Evolutionary conservation across 495 filamentous ascomycete species (phyloP).

Genomic region (Lophium mytilinum): DNA sequence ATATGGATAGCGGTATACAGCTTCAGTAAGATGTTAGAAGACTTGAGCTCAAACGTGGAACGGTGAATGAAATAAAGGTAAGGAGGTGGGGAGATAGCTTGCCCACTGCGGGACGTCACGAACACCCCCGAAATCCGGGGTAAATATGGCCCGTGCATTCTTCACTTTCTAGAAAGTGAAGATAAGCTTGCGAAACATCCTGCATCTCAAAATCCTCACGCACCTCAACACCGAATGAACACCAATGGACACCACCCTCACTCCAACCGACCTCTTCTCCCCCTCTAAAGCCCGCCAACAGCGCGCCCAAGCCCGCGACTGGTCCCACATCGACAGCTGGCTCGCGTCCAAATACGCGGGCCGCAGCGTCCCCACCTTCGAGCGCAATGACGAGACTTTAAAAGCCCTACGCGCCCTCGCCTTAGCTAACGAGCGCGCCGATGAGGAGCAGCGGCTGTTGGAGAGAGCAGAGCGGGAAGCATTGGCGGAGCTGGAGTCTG

Average conservation of each 20-base stretch:
- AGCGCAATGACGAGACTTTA: slow-evolving; percentile 78
- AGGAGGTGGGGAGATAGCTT: background rate
- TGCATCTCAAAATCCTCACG: background rate
- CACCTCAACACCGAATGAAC: background rate
- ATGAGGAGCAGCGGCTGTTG: slow-evolving; percentile 58
- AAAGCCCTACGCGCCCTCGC: slow-evolving; percentile 67
- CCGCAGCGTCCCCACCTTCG: slow-evolving; percentile 56
- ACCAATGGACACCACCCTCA: slow-evolving; percentile 19
- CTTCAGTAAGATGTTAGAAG: too few relatives aligned
- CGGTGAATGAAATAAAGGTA: too few relatives aligned
- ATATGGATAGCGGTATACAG: too few relatives aligned
- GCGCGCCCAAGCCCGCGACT: slow-evolving; percentile 66
- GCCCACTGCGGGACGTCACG: background rate
- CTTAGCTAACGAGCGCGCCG: slow-evolving; percentile 68
- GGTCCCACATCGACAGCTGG: slow-evolving; percentile 81
- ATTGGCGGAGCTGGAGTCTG: slow-evolving; percentile 39
- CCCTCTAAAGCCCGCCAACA: slow-evolving; percentile 60
- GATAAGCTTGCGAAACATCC: background rate
- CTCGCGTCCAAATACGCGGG: slow-evolving; percentile 59
- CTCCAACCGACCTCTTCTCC: slow-evolving; percentile 58
- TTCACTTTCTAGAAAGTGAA: background rate
- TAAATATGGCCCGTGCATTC: slow-evolving; percentile 3
- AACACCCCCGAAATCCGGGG: slow-evolving; percentile 11
- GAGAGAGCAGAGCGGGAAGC: slow-evolving; percentile 52
- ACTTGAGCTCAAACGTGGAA: too few relatives aligned